Evolutionary conservation across 176 grass and related monocot genomes (phyloP).

Genomic region (Rhynchospora tenuis): DNA sequence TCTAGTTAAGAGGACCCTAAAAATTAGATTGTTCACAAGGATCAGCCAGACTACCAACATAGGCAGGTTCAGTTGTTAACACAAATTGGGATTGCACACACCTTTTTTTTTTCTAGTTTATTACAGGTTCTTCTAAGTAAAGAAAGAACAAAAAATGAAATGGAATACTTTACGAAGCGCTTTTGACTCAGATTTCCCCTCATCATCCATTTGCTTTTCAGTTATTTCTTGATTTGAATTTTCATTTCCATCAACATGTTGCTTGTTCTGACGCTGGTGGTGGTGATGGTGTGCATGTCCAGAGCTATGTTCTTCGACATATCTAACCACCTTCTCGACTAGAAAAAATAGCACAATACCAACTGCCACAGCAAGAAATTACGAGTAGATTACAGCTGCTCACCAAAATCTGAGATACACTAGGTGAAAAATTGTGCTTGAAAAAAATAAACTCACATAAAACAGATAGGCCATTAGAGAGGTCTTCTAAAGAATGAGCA

Average conservation of each 20-base stretch:
- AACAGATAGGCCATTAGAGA: slow-evolving; percentile 86
- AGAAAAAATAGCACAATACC: slow-evolving; percentile 94
- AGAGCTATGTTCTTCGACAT: slow-evolving; percentile 59
- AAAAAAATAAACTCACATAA: slow-evolving; percentile 68
- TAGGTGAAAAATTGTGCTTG: background rate
- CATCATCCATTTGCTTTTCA: slow-evolving; percentile 35
- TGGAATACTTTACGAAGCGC: slow-evolving; percentile 60
- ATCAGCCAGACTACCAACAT: background rate
- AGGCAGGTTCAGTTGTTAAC: background rate
- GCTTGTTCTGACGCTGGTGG: slow-evolving; percentile 60
- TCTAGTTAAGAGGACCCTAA: background rate
- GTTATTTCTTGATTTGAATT: slow-evolving; percentile 25
- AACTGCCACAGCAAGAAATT: slow-evolving; percentile 43
- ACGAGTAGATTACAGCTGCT: background rate
- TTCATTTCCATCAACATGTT: slow-evolving; percentile 29
- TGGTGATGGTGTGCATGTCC: slow-evolving; percentile 75
- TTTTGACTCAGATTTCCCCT: slow-evolving; percentile 33
- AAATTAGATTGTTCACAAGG: background rate
- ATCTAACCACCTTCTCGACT: slow-evolving; percentile 96
- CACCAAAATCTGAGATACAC: background rate
- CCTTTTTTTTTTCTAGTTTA: background rate
- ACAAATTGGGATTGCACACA: background rate
- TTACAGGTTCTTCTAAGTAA: background rate
- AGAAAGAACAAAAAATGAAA: slow-evolving; percentile 6
- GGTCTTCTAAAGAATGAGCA: slow-evolving; percentile 91